Evolutionary conservation across 163 green algal genomes (phyloP).

Genomic region (Prototheca cutis): DNA sequence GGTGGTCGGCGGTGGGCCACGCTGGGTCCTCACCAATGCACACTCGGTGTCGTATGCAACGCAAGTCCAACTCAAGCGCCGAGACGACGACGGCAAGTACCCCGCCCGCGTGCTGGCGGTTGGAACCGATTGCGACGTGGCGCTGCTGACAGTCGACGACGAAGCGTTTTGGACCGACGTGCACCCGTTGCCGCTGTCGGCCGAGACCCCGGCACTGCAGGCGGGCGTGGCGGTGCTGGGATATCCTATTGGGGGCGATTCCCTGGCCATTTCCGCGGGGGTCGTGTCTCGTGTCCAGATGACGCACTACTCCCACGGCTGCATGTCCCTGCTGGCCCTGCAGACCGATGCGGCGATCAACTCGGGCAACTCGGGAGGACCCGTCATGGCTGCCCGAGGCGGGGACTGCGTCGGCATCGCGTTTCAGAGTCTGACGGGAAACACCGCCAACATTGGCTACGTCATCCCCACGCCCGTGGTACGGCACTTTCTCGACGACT

Average conservation of each 20-base stretch:
- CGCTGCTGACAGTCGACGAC: conserved; percentile 83
- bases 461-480: conserved; percentile 80
- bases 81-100: conserved; percentile 80
- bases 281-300: conserved; percentile 85
- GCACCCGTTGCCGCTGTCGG: conserved; percentile 53
- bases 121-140: conserved; percentile 50
- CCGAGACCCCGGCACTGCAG: conserved; percentile 50
- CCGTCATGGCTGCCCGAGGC: conserved; percentile 52
- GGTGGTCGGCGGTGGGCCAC: conserved; percentile 25
- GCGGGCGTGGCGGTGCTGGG: conserved; percentile 57
- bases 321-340: conserved; percentile 70
- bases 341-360: conserved; percentile 26
- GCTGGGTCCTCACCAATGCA: conserved; percentile 90
- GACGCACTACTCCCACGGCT: conserved; percentile 63
- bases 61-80: conserved; percentile 80
- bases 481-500: conserved; percentile 82
- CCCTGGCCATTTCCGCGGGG: conserved; percentile 72
- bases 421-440: conserved; percentile 66
- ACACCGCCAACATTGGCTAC: conserved; percentile 72
- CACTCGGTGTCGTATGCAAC: conserved; percentile 91
- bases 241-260: conserved; percentile 84
- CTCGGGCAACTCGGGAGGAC: conserved; percentile 23
- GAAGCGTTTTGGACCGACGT: conserved; percentile 73
- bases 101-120: conserved; percentile 34
- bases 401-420: conserved; percentile 87